Conservation (phyloP, 1,139 yeast species). For the Eremothecium sinecaudum region DNA sequence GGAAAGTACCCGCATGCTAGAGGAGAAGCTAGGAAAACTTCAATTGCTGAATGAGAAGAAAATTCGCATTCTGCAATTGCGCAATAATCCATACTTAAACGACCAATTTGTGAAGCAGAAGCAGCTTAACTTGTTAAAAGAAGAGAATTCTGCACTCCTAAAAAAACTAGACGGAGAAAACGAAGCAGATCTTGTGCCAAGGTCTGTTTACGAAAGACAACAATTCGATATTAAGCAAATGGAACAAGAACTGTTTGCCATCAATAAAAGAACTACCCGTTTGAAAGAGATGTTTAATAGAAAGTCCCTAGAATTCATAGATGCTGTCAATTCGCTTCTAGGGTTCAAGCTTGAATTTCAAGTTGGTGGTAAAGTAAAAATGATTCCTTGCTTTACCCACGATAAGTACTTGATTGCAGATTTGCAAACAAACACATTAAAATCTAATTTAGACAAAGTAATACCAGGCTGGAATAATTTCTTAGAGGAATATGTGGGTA, state of each 20-base stretch:
- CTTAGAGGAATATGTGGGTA: conserved; percentile 58
- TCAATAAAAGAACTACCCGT: conserved; percentile 50
- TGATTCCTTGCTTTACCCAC: conserved; percentile 47
- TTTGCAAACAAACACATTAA: conserved; percentile 28
- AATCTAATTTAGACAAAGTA: conserved; percentile 25
- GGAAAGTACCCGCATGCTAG: conserved; percentile 32
- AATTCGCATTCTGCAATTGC: conserved; percentile 50
- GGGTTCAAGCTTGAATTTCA: conserved; percentile 71
- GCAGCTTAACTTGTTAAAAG: conserved; percentile 42
- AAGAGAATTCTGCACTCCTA: conserved; percentile 54
- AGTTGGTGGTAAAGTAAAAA: conserved; percentile 56
- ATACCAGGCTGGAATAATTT: conserved; percentile 43
- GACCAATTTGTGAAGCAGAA: conserved; percentile 56
- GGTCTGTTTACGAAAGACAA: conserved; percentile 55
- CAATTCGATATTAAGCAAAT: conserved; percentile 45
- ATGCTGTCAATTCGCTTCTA: conserved; percentile 56
- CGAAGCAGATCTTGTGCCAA: conserved; percentile 40
- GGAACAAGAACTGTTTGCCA: conserved; percentile 42
- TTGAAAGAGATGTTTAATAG: conserved; percentile 56
- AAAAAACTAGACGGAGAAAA: conserved; percentile 12
- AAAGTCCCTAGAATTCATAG: conserved; percentile 65
- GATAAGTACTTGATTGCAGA: conserved; percentile 31
- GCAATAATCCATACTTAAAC: conserved; percentile 56
- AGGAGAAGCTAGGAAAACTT: conserved; percentile 33
- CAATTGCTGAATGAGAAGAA: conserved; percentile 33